Base-by-base conservation (phyloP, 805 yeast genomes). In the Clavispora phyllophila region DNA sequence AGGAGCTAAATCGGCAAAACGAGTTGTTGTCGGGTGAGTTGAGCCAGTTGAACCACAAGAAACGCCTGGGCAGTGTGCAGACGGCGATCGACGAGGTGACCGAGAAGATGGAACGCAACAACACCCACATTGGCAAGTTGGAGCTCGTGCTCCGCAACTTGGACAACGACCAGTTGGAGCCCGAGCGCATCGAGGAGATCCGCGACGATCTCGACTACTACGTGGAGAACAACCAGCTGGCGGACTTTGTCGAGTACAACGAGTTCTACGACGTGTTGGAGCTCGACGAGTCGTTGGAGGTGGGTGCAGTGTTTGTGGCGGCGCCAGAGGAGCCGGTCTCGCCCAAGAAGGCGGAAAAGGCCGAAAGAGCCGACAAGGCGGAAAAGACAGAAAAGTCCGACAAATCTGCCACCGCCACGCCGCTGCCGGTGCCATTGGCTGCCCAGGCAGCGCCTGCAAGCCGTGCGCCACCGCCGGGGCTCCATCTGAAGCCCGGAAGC, bases 161-260 rank as follows among this genome's bases (percentile, higher is more conserved):
- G 40, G 96, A 87, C 46, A 55, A 58, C 61, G 91, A 87, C 49
- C 83, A 79, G 36, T 65, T 93, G 48, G 88, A 83, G 28, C 84
- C 89, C 2, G 95, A 85, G 15, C 76, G 78, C 40, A 79, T 91
- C 9, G 82, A 82, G 53, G 82, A 75, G 18, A 78, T 88, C 44
- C 82, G 83, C 58, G 98, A 91, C 41, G 98, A 91, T 61, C 85
- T 91, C 60, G 86, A 79, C 53, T 91, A 93, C 66, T 90, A 87
- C 62, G 93, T 93, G 24, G 98, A 93, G 53, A 85, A 88, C 49
- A 91, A 91, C 58, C 93, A 85, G 62, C 96, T 89, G 43, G 90
- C 82, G 4, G 96, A 90, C 56, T 91, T 89, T 61, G 84, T 90
- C 26, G 97, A 89, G 57, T 96, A 91, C 62, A 96, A 90, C 54